Base-by-base conservation (phyloP, 108 stramenopile genomes). In the Craspedostauros australis region DNA sequence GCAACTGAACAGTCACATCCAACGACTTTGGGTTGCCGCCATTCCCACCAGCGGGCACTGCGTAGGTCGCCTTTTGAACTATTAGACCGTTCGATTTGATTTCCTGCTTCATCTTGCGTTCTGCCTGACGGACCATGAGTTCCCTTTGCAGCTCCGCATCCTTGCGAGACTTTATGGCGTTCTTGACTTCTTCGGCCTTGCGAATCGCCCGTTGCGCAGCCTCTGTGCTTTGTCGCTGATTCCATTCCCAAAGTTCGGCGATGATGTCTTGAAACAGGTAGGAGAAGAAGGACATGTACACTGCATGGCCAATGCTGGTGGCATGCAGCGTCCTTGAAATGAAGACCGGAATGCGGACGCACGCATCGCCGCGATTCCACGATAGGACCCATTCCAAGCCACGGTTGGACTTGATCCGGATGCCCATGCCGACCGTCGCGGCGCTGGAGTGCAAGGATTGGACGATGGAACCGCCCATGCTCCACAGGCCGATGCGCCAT, bases 1-100 rank as follows among this genome's bases (percentile, higher is more conserved):
- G 88, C 25, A 89, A 50, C 30, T 77, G 83, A 14, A 65, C 53
- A 18, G 79, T 75, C 25, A 76, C 84, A 66, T 86, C 75, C 56
- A 72, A 75, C 11, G n/a, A n/a, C n/a, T n/a, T n/a, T n/a, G n/a
- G n/a, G n/a, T n/a, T n/a, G n/a, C n/a, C n/a, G n/a, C n/a, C n/a
- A n/a, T 53, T 46, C 7, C 57, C 63, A 16, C 60, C 65, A 25
- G 45, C 54, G 36, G 50, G 45, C 11, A 51, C 22, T 47, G 61
- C 47, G 33, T 84, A 80, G 16, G 49, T 55, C 6, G 84, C 84
- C 28, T 70, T 55, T 18, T 73, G 57, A 22, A 89, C 77, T 27
- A 86, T 71, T 34, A 89, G 66, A 30, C 88, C 88, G 70, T 73
- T 60, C 20, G 50, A 60, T 30, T 72, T 49, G 29, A 52, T 44